phyloP scores from a whole-genome alignment of 352 stramenopile species.

The Globisporangium alternatum region DNA sequence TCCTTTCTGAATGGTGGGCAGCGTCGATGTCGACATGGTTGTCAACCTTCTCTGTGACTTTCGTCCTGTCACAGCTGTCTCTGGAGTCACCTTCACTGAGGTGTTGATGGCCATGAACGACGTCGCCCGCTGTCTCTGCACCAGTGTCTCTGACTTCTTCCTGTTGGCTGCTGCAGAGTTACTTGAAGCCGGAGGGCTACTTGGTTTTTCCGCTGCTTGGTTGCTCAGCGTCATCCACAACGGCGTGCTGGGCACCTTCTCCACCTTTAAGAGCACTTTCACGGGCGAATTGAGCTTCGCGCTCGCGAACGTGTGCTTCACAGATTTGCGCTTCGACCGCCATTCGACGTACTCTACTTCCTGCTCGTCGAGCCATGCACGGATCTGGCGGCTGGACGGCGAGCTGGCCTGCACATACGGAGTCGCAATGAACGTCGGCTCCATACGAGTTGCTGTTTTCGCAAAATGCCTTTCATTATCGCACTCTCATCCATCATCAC shows the following conservation, averaged over 20 bases:
- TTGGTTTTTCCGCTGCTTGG: conserved; percentile 4
- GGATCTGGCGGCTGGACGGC: conserved; percentile 39
- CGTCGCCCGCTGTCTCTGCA: neutral
- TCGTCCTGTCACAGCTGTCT: neutral
- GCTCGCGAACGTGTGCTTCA: conserved; percentile 44
- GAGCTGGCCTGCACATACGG: conserved; percentile 43
- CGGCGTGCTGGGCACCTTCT: conserved; percentile 15
- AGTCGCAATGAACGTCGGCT: conserved; percentile 50
- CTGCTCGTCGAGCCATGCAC: conserved; percentile 47
- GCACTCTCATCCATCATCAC: conserved; percentile 6
- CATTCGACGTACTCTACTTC: conserved; percentile 45
- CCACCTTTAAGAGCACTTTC: conserved; percentile 7
- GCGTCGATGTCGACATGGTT: conserved; percentile 4
- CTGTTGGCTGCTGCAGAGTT: neutral
- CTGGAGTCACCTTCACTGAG: neutral
- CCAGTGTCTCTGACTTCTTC: neutral
- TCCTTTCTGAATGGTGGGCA: conserved; percentile 4
- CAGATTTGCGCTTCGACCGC: conserved; percentile 33
- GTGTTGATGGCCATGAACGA: neutral
- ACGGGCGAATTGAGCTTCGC: conserved; percentile 49
- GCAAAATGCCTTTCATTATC: conserved; percentile 16
- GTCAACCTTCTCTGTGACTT: neutral
- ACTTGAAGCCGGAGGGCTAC: neutral
- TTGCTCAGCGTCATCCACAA: conserved; percentile 20
- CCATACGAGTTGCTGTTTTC: conserved; percentile 29